phyloP scores from a whole-genome alignment of 176 grass and related monocot species.

The Echinochloa phyllopogon region DNA sequence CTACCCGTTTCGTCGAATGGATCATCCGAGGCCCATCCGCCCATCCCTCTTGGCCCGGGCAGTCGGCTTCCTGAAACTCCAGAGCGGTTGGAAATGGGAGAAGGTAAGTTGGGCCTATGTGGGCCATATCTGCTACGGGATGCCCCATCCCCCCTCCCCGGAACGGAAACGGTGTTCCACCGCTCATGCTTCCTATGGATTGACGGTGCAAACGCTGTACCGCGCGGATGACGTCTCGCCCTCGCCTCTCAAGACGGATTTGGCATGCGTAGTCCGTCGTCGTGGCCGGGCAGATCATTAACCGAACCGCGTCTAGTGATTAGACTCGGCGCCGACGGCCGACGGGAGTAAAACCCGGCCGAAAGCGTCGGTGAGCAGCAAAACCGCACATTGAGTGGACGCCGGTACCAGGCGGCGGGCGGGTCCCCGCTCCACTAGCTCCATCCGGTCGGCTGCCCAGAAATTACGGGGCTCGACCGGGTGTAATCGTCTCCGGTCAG shows the following conservation, averaged over 20 bases:
- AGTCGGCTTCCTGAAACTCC: too few species aligned
- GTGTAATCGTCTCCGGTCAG: too few species aligned
- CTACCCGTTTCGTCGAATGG: too few species aligned
- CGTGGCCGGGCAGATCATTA: not conserved
- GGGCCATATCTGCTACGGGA: too few species aligned
- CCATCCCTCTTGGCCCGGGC: too few species aligned
- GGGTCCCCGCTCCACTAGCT: not conserved
- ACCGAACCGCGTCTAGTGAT: not conserved
- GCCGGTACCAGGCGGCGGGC: not conserved
- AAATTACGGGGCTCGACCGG: not conserved
- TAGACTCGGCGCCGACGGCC: not conserved
- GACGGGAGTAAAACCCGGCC: not conserved
- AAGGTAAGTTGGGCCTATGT: not conserved
- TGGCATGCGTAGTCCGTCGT: not conserved
- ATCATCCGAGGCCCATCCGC: too few species aligned
- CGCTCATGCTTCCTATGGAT: too few species aligned
- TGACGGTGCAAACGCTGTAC: not conserved
- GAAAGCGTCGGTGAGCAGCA: conserved; percentile 21
- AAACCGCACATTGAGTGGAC: conserved; percentile 3
- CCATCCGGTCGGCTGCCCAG: not conserved
- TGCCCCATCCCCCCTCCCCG: too few species aligned
- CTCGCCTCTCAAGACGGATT: not conserved
- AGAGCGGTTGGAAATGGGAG: too few species aligned
- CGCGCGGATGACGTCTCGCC: not conserved
- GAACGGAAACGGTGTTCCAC: not conserved